These are phyloP conservation scores for Termitomyces sp. DNA, from an alignment of 768 basidiomycete species.

Conservation along the genomic window DNA sequence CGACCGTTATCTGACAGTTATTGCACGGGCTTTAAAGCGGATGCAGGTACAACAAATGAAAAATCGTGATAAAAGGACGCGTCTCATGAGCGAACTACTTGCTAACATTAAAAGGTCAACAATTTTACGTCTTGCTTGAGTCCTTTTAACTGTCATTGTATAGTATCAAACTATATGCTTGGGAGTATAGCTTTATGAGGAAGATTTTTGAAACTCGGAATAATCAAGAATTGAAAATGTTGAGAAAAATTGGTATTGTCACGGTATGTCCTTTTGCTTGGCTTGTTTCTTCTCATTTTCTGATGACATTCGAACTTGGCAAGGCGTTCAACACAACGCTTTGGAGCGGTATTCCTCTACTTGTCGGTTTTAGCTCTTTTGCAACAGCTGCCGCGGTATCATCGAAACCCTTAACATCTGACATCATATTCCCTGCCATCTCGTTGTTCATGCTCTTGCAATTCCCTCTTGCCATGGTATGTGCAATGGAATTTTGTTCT, in stretches of 20 bases:
- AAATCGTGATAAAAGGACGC: conserved; percentile 77
- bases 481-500: conserved; percentile 11
- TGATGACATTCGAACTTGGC: background rate
- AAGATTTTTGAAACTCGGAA: conserved; percentile 79
- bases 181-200: conserved; percentile 88
- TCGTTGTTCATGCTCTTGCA: conserved; percentile 83
- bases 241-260: conserved; percentile 76
- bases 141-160: background rate
- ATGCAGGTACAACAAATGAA: conserved; percentile 93
- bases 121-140: background rate
- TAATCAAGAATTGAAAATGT: conserved; percentile 74
- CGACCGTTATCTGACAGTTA: conserved; percentile 23
- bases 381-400: conserved; percentile 63
- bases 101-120: conserved; percentile 79
- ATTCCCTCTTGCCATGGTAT: conserved; percentile 81
- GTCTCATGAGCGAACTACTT: conserved; percentile 91
- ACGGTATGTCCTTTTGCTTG: conserved; percentile 37
- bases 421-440: conserved; percentile 95
- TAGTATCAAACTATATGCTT: conserved; percentile 88
- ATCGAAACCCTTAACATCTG: conserved; percentile 71
- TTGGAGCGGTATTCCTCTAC: conserved; percentile 66
- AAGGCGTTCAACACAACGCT: conserved; percentile 56
- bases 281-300: background rate
- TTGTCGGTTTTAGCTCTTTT: conserved; percentile 83
- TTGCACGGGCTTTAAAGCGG: conserved; percentile 63